Percentiles rank a stretch among this genome's conserved stretches.
Evolutionary conservation across 164 flowering plant species (phyloP).

Genomic region (Kingdonia uniflora): DNA sequence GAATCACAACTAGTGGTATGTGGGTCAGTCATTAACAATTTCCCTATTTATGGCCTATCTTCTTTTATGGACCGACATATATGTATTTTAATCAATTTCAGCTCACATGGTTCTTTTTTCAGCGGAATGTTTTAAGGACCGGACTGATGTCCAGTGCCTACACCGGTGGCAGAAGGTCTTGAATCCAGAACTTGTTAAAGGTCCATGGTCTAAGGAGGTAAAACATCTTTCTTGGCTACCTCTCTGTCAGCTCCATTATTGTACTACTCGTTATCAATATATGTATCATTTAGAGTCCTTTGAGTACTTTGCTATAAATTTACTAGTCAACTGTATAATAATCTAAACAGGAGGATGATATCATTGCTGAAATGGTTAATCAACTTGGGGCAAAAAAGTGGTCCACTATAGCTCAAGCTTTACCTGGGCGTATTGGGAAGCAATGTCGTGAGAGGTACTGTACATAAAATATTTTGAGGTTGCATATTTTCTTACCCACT

Average conservation of each 20-base stretch:
- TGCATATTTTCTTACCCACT: too few relatives aligned
- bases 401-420: constrained; percentile 39
- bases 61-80: neutral
- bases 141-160: constrained; percentile 50
- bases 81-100: neutral
- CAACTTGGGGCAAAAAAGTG: constrained; percentile 37
- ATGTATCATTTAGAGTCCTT: neutral
- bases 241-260: neutral
- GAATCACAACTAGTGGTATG: too few relatives aligned
- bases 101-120: constrained; percentile 13
- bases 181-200: constrained; percentile 47
- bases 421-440: constrained; percentile 53
- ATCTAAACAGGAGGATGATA: constrained; percentile 37
- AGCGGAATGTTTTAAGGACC: constrained; percentile 54
- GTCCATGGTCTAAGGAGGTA: constrained; percentile 55
- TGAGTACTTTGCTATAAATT: neutral
- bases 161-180: constrained; percentile 57
- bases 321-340: neutral
- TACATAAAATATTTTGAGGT: neutral
- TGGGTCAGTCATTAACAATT: neutral
- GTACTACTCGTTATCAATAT: neutral
- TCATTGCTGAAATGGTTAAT: constrained; percentile 30
- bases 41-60: neutral
- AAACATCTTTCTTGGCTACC: neutral
- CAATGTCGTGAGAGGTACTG: constrained; percentile 51